Percentiles rank a stretch among this genome's conserved stretches.
Evolutionary conservation across 208 protist genomes (phyloP).

Genomic region (Leptomonas seymouri): DNA sequence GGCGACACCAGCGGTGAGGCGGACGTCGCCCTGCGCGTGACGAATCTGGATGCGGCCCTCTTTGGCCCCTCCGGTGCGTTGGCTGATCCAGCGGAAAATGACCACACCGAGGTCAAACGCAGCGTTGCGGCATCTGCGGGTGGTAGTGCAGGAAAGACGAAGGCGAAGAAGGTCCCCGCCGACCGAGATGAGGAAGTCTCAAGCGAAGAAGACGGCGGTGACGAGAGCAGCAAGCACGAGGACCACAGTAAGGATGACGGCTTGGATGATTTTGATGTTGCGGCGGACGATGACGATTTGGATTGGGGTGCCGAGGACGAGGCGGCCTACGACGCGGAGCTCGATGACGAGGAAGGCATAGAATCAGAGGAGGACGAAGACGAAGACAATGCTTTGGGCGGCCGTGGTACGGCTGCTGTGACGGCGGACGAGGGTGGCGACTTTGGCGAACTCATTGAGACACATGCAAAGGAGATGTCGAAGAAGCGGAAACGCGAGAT

Average conservation of each 20-base stretch:
- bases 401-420: constrained; percentile 11
- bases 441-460: constrained; percentile 81
- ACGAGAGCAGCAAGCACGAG: constrained; percentile 12
- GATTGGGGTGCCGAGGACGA: constrained; percentile 82
- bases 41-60: constrained; percentile 68
- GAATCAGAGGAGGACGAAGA: constrained; percentile 36
- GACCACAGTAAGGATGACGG: constrained; percentile 10
- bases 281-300: constrained; percentile 55
- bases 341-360: constrained; percentile 35
- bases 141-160: not conserved
- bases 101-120: not conserved
- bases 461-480: constrained; percentile 51
- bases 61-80: constrained; percentile 80
- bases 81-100: constrained; percentile 21
- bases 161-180: constrained; percentile 9
- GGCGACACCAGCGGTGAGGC: constrained; percentile 81
- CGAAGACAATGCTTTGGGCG: constrained; percentile 51
- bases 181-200: constrained; percentile 37
- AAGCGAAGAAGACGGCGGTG: constrained; percentile 35
- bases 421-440: constrained; percentile 74
- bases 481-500: constrained; percentile 79
- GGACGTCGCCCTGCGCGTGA: constrained; percentile 74
- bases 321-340: constrained; percentile 48
- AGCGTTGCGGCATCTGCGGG: not conserved
- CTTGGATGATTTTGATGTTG: constrained; percentile 46